Conservation (phyloP, 2,329 filamentous ascomycete genomes). For the Coleophoma eucalyptorum region DNA sequence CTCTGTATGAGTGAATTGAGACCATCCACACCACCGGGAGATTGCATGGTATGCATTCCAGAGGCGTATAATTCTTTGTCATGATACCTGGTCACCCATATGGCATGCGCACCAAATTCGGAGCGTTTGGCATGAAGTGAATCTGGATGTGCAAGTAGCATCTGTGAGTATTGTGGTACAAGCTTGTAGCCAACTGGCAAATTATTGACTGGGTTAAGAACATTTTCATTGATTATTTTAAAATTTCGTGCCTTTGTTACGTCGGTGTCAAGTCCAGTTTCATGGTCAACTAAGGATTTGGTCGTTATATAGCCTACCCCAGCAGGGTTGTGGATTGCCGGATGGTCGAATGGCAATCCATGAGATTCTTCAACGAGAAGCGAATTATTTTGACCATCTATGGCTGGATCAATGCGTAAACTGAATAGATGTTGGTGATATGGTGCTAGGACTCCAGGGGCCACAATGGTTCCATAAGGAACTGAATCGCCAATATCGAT, state of each 20-base stretch:
- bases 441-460: slow-evolving; percentile 52
- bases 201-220: slow-evolving; percentile 74
- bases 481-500: slow-evolving; percentile 48
- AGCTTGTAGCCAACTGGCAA: slow-evolving; percentile 85
- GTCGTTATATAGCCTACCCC: slow-evolving; percentile 46
- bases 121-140: slow-evolving; percentile 86
- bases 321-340: slow-evolving; percentile 40
- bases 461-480: slow-evolving; percentile 57
- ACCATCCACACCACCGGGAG: slow-evolving; percentile 5
- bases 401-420: slow-evolving; percentile 50
- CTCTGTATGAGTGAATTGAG: background rate
- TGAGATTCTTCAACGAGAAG: slow-evolving; percentile 51
- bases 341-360: slow-evolving; percentile 36
- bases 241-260: slow-evolving; percentile 62
- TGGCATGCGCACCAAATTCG: slow-evolving; percentile 79
- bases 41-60: slow-evolving; percentile 29
- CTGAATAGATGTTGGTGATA: slow-evolving; percentile 58
- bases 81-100: slow-evolving; percentile 85
- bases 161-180: slow-evolving; percentile 75
- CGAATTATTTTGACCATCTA: slow-evolving; percentile 50
- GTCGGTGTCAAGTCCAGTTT: slow-evolving; percentile 36
- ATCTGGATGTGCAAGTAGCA: slow-evolving; percentile 71
- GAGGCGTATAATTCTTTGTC: slow-evolving; percentile 27
- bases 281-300: slow-evolving; percentile 11
- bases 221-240: slow-evolving; percentile 82